Base-by-base conservation (phyloP, 2,329 filamentous ascomycete species). In the Plenodomus biglobosus region DNA sequence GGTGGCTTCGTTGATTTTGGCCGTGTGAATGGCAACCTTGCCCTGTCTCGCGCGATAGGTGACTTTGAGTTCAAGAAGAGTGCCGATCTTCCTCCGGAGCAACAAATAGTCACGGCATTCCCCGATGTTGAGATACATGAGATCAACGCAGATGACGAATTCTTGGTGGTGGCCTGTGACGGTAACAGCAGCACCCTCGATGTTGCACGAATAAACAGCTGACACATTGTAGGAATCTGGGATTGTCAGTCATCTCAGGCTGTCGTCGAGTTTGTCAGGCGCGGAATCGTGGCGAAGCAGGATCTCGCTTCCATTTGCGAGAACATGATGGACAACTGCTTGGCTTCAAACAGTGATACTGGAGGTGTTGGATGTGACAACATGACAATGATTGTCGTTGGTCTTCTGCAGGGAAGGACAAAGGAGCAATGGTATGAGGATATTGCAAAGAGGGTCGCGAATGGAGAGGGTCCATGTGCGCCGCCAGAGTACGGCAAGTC, bases 21-120 rank as follows among this genome's bases (percentile, higher is more conserved):
- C 56, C 89, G 94, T 70, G 94, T 99, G 64, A 99, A 99, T 73
- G 94, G 94, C 71, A 99, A 99, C 74, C 84, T 99, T 38, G 94
- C 94, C 39, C 80, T 99, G 53, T 99, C 94, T 54, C 88, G 94
- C 73, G 94, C 94, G 64, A 96, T 99, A 73, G 94, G 94, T 63
- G 94, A 99, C 74, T 99, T 99, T 70, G 94, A 99, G 73, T 99
- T 99, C 83, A 99, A 99, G 83, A 97, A 97, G 82, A 96, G 91
- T 73, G 89, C 92, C 62, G 92, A 96, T 69, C 85, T 99, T 40
- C 86, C 92, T 2, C 94, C 94, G n/a, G 94, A 99, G 77, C 90
- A 95, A 71, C 94, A 99, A 75, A 97, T 99, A 59, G 94, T 99
- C 37, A 99, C 94, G 15, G 94, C 94, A 5, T 97, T 87, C 75